Evolutionary conservation across 495 filamentous ascomycete genomes (phyloP), one percentile per base, ranked within the genome.

Genomic region (Aspergillus funiculosus): DNA sequence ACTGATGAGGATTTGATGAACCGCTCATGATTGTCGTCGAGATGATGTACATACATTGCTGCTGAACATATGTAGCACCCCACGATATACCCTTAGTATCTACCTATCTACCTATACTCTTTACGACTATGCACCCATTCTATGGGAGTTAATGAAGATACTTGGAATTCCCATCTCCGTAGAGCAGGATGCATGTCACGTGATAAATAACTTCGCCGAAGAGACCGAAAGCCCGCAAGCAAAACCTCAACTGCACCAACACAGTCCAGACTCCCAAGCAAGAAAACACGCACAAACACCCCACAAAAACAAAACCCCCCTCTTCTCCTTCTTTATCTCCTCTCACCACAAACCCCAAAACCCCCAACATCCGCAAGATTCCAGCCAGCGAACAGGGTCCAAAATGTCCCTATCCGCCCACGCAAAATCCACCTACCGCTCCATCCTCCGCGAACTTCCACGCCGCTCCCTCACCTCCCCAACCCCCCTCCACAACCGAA

Each of bases 391-490:
- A n/a, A n/a, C n/a, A n/a, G n/a, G n/a, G 48, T 43, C 27, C 34
- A 57, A 34, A 45, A 61, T 60, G 53, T 40, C 42, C 25, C 57
- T 63, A 42, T 39, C 58, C 39, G 51, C 68, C 22, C 77, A 77
- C 57, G 63, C 84, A 37, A 86, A 86, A 59, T 79, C 86, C 32
- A 73, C 94, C 59, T 98, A 98, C 74, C 86, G 92, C 56, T 76
- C 81, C 15, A 72, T 98, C 63, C 86, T 96, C 42, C 87, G 89
- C 65, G 90, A 96, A 69, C 82, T 96, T 21, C 91, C 92, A 14
- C 78, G 82, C 32, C 80, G 77, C 31, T 68, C 71, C 2, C 66
- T 81, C 60, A 65, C 71, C 5, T 66, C 69, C 31, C 61, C 73
- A 17, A 83, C 79, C 7, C 78, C 78, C 15, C 71, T 83, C 5